Percentiles rank a stretch among this genome's conserved stretches.
These are phyloP conservation scores for Trypanosoma avium DNA, from an alignment of 208 protist genomes.

Conservation along the genomic window DNA sequence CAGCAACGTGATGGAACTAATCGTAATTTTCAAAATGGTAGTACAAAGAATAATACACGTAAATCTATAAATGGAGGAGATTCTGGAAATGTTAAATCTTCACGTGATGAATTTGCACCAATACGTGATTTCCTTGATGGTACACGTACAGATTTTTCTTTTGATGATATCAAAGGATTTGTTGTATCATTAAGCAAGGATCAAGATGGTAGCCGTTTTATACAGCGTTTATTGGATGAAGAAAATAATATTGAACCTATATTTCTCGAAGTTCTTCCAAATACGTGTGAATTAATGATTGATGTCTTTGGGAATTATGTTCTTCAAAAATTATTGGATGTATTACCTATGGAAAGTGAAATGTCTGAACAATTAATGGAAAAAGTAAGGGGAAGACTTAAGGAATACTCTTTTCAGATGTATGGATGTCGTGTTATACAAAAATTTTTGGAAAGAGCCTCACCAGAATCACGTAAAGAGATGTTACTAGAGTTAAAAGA, in stretches of 20 bases:
- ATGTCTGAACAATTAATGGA: slow-evolving; percentile 49
- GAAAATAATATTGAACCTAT: slow-evolving; percentile 83
- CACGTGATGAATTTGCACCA: neutral
- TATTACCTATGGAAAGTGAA: slow-evolving; percentile 42
- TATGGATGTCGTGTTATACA: slow-evolving; percentile 99
- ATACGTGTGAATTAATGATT: slow-evolving; percentile 84
- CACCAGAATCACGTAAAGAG: slow-evolving; percentile 28
- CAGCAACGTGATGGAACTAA: neutral
- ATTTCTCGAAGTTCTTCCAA: slow-evolving; percentile 84
- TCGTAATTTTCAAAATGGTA: neutral
- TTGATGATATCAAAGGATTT: slow-evolving; percentile 70
- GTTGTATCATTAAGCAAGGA: slow-evolving; percentile 92
- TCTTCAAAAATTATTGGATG: slow-evolving; percentile 98
- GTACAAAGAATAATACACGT: neutral
- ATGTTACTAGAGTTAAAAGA: slow-evolving; percentile 91
- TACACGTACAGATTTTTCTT: slow-evolving; percentile 42
- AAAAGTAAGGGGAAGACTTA: slow-evolving; percentile 82
- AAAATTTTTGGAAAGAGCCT: slow-evolving; percentile 90
- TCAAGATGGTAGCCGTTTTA: slow-evolving; percentile 96
- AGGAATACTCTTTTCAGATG: slow-evolving; percentile 84
- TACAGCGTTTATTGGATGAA: slow-evolving; percentile 95
- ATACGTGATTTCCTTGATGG: slow-evolving; percentile 50
- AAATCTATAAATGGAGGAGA: neutral
- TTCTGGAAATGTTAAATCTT: neutral
- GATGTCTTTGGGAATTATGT: slow-evolving; percentile 99